Evolutionary conservation across 345 rosid genomes (phyloP).

Genomic region (Noccaea caerulescens): DNA sequence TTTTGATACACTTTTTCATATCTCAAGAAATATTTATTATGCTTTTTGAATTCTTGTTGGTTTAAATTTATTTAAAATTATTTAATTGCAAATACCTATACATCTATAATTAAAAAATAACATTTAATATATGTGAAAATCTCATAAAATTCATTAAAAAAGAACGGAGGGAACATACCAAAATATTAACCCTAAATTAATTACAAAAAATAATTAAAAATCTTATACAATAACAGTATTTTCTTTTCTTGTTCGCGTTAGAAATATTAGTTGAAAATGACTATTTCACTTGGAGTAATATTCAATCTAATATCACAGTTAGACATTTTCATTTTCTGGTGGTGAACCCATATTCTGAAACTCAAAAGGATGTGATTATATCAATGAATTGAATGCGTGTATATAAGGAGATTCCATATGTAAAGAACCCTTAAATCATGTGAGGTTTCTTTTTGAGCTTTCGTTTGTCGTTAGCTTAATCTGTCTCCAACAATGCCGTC

Average conservation of each 20-base stretch:
- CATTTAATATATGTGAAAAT: too few relatives aligned
- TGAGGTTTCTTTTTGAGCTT: conserved; percentile 41
- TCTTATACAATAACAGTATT: neutral
- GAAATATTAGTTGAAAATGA: neutral
- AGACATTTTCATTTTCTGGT: conserved; percentile 8
- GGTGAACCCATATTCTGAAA: conserved; percentile 14
- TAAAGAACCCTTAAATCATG: conserved; percentile 40
- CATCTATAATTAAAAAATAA: too few relatives aligned
- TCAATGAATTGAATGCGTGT: neutral
- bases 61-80: too few relatives aligned
- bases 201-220: neutral
- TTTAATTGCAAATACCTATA: too few relatives aligned
- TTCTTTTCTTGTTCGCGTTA: neutral
- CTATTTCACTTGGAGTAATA: conserved; percentile 2
- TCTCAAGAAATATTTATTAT: too few relatives aligned
- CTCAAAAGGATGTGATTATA: conserved; percentile 4
- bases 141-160: too few relatives aligned
- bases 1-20: too few relatives aligned
- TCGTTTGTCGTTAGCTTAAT: conserved; percentile 41
- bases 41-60: too few relatives aligned
- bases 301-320: neutral
- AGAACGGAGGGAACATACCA: too few relatives aligned
- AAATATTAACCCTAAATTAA: neutral
- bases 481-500: conserved; percentile 36
- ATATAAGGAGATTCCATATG: conserved; percentile 28